A percentile compares a stretch with the other conserved stretches of the same genome.
Conservation (phyloP, 345 rosid genomes). For the Geranium brycei region DNA sequence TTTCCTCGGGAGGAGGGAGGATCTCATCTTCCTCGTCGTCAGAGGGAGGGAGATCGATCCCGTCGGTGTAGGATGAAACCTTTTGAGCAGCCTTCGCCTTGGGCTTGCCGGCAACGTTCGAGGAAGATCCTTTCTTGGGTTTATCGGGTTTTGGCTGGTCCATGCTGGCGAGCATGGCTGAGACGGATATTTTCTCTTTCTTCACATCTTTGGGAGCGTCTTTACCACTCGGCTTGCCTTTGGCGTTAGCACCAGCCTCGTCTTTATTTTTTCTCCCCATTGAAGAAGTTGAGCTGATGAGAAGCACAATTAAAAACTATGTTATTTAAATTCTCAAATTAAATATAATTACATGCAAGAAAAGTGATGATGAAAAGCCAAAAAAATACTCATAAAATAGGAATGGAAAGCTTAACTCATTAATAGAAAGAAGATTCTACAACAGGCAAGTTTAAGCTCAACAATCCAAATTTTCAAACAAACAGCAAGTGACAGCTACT, state of each 20-base stretch:
- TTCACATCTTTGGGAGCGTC: constrained; percentile 43
- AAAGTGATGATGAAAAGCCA: too few relatives aligned
- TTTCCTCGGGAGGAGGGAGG: constrained; percentile 29
- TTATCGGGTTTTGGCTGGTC: constrained; percentile 58
- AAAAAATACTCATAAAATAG: too few relatives aligned
- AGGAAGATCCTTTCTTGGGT: constrained; percentile 54
- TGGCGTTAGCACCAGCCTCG: constrained; percentile 30
- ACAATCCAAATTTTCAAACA: too few relatives aligned
- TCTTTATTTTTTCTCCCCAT: constrained; percentile 79
- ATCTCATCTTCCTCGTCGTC: constrained; percentile 56
- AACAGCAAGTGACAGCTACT: too few relatives aligned
- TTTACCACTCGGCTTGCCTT: constrained; percentile 41
- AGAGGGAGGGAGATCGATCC: constrained; percentile 79
- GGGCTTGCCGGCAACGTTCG: constrained; percentile 22
- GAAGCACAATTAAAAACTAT: neutral
- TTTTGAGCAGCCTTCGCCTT: constrained; percentile 44
- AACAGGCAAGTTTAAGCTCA: too few relatives aligned
- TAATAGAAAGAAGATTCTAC: too few relatives aligned
- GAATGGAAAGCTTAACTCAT: too few relatives aligned
- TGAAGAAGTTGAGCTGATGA: constrained; percentile 13
- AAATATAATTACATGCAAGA: neutral
- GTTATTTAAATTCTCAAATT: neutral
- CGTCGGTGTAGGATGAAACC: constrained; percentile 57
- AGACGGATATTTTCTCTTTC: constrained; percentile 55
- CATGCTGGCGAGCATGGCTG: constrained; percentile 77